Conservation (phyloP, 2,329 filamentous ascomycete species). For the Cladophialophora yegresii region DNA sequence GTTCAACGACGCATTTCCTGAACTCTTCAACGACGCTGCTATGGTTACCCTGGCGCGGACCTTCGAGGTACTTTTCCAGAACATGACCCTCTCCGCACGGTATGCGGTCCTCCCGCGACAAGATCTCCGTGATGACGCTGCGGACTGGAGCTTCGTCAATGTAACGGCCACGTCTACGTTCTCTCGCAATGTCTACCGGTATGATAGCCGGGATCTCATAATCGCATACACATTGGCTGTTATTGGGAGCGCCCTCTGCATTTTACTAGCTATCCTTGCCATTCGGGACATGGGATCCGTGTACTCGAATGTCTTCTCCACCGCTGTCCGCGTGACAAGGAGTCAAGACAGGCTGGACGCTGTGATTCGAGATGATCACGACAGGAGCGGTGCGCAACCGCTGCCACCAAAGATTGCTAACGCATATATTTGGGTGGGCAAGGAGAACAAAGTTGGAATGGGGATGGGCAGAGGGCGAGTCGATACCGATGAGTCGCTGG, state of each 20-base stretch:
- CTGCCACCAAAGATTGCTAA: constrained; percentile 5
- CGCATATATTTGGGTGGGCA: constrained; percentile 4
- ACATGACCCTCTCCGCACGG: constrained; percentile 10
- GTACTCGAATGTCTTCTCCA: constrained; percentile 13
- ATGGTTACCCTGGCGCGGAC: constrained; percentile 8
- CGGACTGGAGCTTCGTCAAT: constrained; percentile 2
- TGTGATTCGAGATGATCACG: neutral
- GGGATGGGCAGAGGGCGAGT: neutral
- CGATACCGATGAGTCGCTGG: neutral
- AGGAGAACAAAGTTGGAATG: neutral
- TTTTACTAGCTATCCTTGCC: constrained; percentile 4
- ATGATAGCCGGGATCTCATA: constrained; percentile 4
- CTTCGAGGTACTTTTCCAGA: constrained; percentile 2
- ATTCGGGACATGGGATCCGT: constrained; percentile 5
- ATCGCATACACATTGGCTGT: constrained; percentile 1
- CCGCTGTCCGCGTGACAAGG: constrained; percentile 1
- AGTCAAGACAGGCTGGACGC: neutral
- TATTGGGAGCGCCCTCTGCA: constrained; percentile 1
- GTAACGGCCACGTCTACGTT: constrained; percentile 7
- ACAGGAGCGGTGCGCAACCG: constrained; percentile 4
- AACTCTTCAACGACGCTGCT: neutral
- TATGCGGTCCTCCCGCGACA: constrained; percentile 8
- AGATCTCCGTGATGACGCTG: constrained; percentile 6
- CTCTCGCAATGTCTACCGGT: constrained; percentile 9
- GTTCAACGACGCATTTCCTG: constrained; percentile 9